Evolutionary conservation across 2,329 filamentous ascomycete species (phyloP).

Genomic region (Aspergillus niger): DNA sequence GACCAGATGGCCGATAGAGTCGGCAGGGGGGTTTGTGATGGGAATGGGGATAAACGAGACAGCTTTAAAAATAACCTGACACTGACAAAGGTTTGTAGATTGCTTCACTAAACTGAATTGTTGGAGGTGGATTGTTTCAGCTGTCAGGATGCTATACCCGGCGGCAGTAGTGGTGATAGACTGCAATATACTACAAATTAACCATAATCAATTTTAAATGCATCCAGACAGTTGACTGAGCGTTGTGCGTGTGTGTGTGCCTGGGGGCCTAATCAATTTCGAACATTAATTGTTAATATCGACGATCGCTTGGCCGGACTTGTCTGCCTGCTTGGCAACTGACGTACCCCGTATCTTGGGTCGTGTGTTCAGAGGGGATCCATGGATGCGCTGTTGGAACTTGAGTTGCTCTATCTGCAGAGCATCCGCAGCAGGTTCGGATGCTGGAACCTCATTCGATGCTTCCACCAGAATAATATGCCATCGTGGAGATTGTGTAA

Average conservation of each 20-base stretch:
- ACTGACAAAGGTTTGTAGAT: background rate
- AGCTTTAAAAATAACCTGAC: background rate
- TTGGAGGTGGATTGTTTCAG: background rate
- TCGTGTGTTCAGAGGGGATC: background rate
- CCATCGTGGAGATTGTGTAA: constrained; percentile 2
- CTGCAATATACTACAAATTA: background rate
- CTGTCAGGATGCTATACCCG: background rate
- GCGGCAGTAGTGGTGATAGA: background rate
- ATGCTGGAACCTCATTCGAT: background rate
- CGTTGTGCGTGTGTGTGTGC: background rate
- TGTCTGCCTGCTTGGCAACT: background rate
- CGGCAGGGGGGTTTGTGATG: background rate
- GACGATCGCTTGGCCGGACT: background rate
- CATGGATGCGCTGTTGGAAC: background rate
- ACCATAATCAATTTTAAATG: background rate
- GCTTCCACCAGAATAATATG: background rate
- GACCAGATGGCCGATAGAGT: background rate
- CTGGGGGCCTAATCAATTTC: background rate
- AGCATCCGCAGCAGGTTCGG: background rate
- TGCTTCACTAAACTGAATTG: background rate
- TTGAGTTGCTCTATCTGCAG: background rate
- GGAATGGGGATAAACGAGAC: background rate
- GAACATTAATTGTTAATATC: background rate
- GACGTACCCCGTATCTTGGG: background rate
- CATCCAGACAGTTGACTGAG: background rate